A percentile compares a stretch with the other conserved stretches of the same genome.
These are phyloP conservation scores for Eucalyptus viminalis DNA, from an alignment of 345 rosid genomes.

Conservation along the genomic window DNA sequence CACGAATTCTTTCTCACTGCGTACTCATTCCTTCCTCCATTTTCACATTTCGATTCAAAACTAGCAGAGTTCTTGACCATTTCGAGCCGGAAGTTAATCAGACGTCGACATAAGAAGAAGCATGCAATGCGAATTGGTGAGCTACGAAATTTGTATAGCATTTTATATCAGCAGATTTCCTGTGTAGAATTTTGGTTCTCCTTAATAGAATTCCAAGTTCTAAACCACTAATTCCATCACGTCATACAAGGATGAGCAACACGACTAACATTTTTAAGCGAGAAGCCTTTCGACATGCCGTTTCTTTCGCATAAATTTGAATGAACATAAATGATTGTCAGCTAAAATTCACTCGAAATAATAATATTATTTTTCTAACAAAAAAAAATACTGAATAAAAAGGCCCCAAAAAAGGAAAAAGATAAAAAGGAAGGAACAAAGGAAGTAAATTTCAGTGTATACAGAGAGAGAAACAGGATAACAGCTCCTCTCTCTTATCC, in stretches of 20 bases:
- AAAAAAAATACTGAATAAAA: neutral
- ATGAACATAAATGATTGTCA: neutral
- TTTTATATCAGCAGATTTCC: neutral
- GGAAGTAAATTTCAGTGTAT: neutral
- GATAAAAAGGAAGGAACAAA: neutral
- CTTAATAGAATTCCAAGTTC: neutral
- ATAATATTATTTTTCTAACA: neutral
- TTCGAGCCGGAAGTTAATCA: neutral
- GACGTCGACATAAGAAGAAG: neutral
- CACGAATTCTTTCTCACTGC: neutral
- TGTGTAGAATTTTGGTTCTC: neutral
- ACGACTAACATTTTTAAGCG: no score
- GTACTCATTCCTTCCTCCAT: neutral
- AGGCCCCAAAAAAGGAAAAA: neutral
- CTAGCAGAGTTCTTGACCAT: neutral
- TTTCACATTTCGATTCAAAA: neutral
- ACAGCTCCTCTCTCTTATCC: neutral
- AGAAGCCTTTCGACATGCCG: neutral
- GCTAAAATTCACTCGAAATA: neutral
- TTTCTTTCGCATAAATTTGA: neutral
- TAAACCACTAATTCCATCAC: neutral
- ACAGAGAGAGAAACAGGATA: neutral
- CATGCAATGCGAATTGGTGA: neutral
- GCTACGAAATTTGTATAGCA: neutral
- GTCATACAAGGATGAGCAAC: accelerated